phyloP scores from a whole-genome alignment of 768 basidiomycete genomes.

The Hemileccinum rubropunctum region DNA sequence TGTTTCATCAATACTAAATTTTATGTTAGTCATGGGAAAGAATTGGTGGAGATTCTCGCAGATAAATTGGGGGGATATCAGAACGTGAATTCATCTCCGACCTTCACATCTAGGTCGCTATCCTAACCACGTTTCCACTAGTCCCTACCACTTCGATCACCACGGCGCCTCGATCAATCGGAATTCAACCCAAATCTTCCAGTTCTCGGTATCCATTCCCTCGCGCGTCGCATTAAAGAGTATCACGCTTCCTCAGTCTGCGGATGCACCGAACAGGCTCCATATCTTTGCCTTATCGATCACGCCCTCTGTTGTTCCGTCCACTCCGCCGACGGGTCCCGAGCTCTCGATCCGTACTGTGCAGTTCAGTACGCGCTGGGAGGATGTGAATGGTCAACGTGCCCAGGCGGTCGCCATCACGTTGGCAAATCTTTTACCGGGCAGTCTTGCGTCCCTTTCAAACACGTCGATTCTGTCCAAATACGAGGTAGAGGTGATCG shows the following conservation, averaged over 20 bases:
- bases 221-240: slow-evolving; percentile 40
- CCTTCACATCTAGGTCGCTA: background rate
- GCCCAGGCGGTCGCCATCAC: slow-evolving; percentile 52
- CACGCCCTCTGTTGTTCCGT: slow-evolving; percentile 32
- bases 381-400: slow-evolving; percentile 33
- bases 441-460: slow-evolving; percentile 19
- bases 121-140: slow-evolving; percentile 15
- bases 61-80: slow-evolving; percentile 43
- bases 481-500: slow-evolving; percentile 37
- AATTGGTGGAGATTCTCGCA: slow-evolving; percentile 44
- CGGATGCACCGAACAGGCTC: slow-evolving; percentile 32
- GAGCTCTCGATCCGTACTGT: slow-evolving; percentile 42
- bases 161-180: slow-evolving; percentile 35
- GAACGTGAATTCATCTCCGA: slow-evolving; percentile 32
- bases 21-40: slow-evolving; percentile 40
- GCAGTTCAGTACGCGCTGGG: slow-evolving; percentile 48
- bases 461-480: slow-evolving; percentile 32
- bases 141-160: slow-evolving; percentile 45
- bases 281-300: slow-evolving; percentile 47
- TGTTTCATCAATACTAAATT: background rate
- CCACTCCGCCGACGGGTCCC: slow-evolving; percentile 20
- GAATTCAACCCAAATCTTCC: slow-evolving; percentile 44
- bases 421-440: slow-evolving; percentile 48
- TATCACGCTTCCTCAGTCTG: slow-evolving; percentile 41
- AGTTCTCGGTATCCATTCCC: slow-evolving; percentile 43